phyloP scores from a whole-genome alignment of 176 grass and related monocot species.

The Triticum dicoccoides region DNA sequence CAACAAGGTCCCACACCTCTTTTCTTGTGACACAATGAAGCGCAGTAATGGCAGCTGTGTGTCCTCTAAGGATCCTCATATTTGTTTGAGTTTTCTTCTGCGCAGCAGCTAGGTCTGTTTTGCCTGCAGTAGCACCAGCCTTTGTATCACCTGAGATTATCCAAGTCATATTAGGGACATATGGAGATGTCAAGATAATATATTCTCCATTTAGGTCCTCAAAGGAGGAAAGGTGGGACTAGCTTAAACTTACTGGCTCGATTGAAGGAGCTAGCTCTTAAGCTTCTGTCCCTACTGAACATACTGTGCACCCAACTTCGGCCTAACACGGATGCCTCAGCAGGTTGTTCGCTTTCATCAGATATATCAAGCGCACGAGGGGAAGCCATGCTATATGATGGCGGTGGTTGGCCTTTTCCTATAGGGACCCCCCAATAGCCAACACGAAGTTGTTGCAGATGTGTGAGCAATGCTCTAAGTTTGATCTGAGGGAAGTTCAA shows the following conservation, averaged over 20 bases:
- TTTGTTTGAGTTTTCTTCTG: conserved; percentile 95
- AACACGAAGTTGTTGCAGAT: conserved; percentile 91
- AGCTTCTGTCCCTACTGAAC: conserved; percentile 97
- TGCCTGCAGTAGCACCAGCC: conserved; percentile 47
- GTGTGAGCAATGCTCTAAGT: conserved; percentile 86
- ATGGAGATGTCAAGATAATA: background rate
- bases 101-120: conserved; percentile 54
- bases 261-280: conserved; percentile 81
- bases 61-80: conserved; percentile 96
- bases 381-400: conserved; percentile 70
- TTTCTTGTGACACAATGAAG: conserved; percentile 92
- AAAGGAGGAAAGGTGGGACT: background rate
- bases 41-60: conserved; percentile 89
- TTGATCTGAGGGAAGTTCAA: conserved; percentile 69
- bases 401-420: conserved; percentile 55
- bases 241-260: conserved; percentile 58
- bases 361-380: conserved; percentile 72
- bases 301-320: conserved; percentile 98
- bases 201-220: conserved; percentile 4
- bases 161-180: conserved; percentile 25
- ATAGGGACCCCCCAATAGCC: conserved; percentile 86
- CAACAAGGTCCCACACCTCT: conserved; percentile 99
- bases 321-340: conserved; percentile 89
- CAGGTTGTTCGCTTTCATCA: conserved; percentile 87
- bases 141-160: conserved; percentile 64